These are phyloP conservation scores for Sarocladium strictum DNA, from an alignment of 2,329 filamentous ascomycete species.

Conservation along the genomic window DNA sequence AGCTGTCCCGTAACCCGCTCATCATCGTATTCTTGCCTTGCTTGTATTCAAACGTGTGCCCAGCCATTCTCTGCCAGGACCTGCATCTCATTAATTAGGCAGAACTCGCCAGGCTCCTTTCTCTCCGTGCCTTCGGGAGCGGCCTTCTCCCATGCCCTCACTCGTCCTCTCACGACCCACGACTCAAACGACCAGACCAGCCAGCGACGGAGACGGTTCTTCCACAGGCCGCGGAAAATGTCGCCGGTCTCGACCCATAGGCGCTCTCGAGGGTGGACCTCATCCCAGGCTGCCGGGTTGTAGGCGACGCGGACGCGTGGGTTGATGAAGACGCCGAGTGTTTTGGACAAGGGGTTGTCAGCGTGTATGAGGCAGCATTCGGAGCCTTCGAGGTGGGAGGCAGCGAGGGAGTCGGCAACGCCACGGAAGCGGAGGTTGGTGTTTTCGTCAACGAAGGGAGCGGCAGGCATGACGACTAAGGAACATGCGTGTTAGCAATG, in stretches of 20 bases:
- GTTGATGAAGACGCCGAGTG: slow-evolving; percentile 59
- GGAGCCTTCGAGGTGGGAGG: slow-evolving; percentile 63
- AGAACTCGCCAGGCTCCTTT: slow-evolving; percentile 42
- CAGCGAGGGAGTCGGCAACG: slow-evolving; percentile 55
- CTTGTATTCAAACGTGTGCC: slow-evolving; percentile 41
- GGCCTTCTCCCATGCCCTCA: slow-evolving; percentile 30
- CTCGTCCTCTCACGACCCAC: slow-evolving; percentile 29
- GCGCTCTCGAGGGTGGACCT: slow-evolving; percentile 32
- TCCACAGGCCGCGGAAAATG: slow-evolving; percentile 51
- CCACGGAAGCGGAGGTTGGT: slow-evolving; percentile 54
- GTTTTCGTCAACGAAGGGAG: slow-evolving; percentile 44
- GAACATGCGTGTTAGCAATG: no score
- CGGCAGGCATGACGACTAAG: slow-evolving; percentile 43
- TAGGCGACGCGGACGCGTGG: slow-evolving; percentile 65
- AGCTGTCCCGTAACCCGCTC: not conserved
- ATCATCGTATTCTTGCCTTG: not conserved
- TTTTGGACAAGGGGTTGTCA: slow-evolving; percentile 54
- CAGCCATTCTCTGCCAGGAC: slow-evolving; percentile 51
- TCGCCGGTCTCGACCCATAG: slow-evolving; percentile 42
- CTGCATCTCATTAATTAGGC: slow-evolving; percentile 57
- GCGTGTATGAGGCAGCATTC: slow-evolving; percentile 75
- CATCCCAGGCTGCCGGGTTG: slow-evolving; percentile 44
- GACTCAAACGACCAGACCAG: slow-evolving; percentile 21
- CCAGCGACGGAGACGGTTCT: slow-evolving; percentile 47
- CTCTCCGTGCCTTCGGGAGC: slow-evolving; percentile 14